Evolutionary conservation across 805 yeast species (phyloP).

Genomic region (Cyberlindnera mississippiensis): DNA sequence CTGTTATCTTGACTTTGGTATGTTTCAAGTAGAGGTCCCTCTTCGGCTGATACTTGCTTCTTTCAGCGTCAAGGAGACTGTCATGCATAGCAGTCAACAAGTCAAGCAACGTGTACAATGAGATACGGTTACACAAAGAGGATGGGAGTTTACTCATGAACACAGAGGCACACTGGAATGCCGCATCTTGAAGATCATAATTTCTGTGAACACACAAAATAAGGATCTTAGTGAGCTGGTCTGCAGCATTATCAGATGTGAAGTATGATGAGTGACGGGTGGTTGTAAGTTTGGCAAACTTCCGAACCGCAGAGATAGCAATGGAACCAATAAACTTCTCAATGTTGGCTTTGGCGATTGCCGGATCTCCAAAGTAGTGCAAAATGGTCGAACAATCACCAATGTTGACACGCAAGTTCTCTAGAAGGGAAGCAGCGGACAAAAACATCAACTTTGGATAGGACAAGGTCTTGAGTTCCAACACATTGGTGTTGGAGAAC

Average conservation of each 20-base stretch:
- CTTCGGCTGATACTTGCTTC: slow-evolving; percentile 82
- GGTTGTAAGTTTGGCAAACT: slow-evolving; percentile 45
- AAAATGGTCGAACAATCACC: slow-evolving; percentile 82
- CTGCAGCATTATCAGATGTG: slow-evolving; percentile 54
- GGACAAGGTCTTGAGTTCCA: slow-evolving; percentile 52
- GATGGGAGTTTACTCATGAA: slow-evolving; percentile 69
- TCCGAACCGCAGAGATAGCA: slow-evolving; percentile 53
- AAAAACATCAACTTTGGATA: slow-evolving; percentile 82
- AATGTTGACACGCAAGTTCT: slow-evolving; percentile 67
- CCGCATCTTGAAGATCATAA: slow-evolving; percentile 68
- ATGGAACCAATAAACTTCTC: slow-evolving; percentile 65
- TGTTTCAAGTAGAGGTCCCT: slow-evolving; percentile 51
- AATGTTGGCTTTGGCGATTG: slow-evolving; percentile 63
- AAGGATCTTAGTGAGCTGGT: slow-evolving; percentile 65
- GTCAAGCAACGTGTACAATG: slow-evolving; percentile 79
- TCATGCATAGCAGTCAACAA: slow-evolving; percentile 72
- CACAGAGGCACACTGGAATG: slow-evolving; percentile 70
- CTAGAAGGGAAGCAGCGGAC: slow-evolving; percentile 77
- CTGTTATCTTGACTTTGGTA: slow-evolving; percentile 37
- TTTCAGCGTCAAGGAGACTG: slow-evolving; percentile 78
- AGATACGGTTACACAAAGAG: slow-evolving; percentile 65
- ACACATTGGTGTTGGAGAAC: slow-evolving; percentile 38
- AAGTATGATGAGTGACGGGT: slow-evolving; percentile 53
- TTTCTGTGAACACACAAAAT: slow-evolving; percentile 76
- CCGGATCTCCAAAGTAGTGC: slow-evolving; percentile 82